phyloP scores from a whole-genome alignment of 1,139 yeast species.

The Groenewaldozyma auringiensis region DNA sequence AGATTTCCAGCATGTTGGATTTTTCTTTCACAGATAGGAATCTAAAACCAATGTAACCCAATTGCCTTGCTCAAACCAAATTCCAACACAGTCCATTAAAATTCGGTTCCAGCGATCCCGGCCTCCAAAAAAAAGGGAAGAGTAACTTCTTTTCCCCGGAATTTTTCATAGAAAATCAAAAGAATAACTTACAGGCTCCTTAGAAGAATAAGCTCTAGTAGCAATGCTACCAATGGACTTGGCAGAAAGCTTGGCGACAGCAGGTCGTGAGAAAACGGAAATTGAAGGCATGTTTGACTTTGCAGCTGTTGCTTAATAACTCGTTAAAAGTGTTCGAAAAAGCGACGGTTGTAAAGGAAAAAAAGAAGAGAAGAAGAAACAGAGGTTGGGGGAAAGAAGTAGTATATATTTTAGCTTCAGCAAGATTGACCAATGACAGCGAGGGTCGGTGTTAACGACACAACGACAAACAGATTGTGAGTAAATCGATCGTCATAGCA shows the following conservation, averaged over 20 bases:
- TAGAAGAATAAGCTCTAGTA: slow-evolving; percentile 28
- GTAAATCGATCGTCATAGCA: no score
- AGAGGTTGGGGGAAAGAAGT: slow-evolving; percentile 3
- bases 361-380: slow-evolving; percentile 6
- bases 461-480: no score
- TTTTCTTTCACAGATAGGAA: no score
- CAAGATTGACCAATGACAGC: not conserved
- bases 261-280: slow-evolving; percentile 18
- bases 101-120: no score
- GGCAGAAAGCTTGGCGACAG: slow-evolving; percentile 19
- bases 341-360: not conserved
- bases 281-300: slow-evolving; percentile 12
- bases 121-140: no score
- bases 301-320: not conserved
- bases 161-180: not conserved
- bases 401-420: no score
- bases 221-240: slow-evolving; percentile 19
- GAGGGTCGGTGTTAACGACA: not conserved
- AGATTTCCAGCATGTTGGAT: no score
- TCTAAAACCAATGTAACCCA: no score
- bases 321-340: slow-evolving; percentile 2
- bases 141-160: not conserved
- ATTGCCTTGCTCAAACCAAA: no score
- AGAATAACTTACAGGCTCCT: slow-evolving; percentile 25
- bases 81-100: no score